phyloP scores from a whole-genome alignment of 345 rosid genomes.

The Barbarea vulgaris region DNA sequence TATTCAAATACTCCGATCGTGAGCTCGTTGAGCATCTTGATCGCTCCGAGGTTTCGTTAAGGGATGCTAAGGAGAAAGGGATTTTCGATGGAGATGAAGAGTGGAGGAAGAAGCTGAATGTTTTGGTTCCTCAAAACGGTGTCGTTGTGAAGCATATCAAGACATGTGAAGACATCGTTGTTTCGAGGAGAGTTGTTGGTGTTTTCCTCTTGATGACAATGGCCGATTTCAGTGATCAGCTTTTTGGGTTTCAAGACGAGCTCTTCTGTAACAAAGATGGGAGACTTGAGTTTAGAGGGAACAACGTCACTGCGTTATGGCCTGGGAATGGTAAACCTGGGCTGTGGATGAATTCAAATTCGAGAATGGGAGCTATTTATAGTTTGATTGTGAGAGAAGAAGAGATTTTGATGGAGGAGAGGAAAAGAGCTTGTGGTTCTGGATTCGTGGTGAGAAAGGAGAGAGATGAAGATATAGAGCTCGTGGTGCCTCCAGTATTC shows the following conservation, averaged over 20 bases:
- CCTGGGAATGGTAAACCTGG: constrained; percentile 95
- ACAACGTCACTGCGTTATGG: constrained; percentile 65
- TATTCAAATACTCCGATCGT: constrained; percentile 68
- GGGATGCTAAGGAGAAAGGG: constrained; percentile 65
- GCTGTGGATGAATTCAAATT: constrained; percentile 70
- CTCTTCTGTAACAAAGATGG: constrained; percentile 67
- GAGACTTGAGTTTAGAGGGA: constrained; percentile 66
- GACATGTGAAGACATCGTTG: constrained; percentile 67
- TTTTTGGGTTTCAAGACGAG: constrained; percentile 73
- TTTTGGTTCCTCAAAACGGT: constrained; percentile 64
- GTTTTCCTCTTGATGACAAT: constrained; percentile 74
- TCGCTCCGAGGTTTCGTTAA: constrained; percentile 56
- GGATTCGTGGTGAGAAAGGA: constrained; percentile 42
- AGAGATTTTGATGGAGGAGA: constrained; percentile 63
- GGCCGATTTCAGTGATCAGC: constrained; percentile 94
- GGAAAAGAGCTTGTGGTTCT: constrained; percentile 48
- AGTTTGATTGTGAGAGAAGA: constrained; percentile 72
- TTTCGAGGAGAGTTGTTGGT: constrained; percentile 73
- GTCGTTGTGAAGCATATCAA: constrained; percentile 69
- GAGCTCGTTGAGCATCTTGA: constrained; percentile 74
- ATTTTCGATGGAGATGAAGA: constrained; percentile 56
- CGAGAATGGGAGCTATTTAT: constrained; percentile 87
- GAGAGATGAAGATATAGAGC: constrained; percentile 76
- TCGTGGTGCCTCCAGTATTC: constrained; percentile 76
- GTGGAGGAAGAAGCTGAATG: constrained; percentile 79